A percentile compares a stretch with the other conserved stretches of the same genome.
Conservation (phyloP, 371 early-diverging fungal genomes). For the Syncephalis fuscata region DNA sequence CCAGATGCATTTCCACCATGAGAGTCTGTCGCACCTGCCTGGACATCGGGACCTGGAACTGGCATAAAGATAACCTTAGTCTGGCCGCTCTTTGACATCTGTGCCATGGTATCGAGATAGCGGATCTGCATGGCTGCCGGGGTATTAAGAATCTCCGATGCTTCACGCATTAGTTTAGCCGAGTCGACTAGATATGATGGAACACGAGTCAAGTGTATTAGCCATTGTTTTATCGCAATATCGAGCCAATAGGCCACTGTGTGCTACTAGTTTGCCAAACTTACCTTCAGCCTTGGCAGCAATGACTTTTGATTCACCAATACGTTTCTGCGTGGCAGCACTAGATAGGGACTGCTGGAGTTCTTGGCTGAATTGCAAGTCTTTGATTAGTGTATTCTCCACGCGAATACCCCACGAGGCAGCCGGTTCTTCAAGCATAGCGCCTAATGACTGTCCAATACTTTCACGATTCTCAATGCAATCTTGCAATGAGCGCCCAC, state of each 20-base stretch:
- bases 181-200: constrained; percentile 37
- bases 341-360: constrained; percentile 69
- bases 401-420: constrained; percentile 61
- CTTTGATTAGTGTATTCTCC: constrained; percentile 75
- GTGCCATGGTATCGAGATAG: constrained; percentile 69
- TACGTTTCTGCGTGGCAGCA: constrained; percentile 80
- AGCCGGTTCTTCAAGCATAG: constrained; percentile 41
- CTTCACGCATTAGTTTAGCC: constrained; percentile 86
- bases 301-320: constrained; percentile 83
- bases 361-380: constrained; percentile 54
- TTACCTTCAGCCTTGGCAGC: constrained; percentile 62
- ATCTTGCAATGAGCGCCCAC: constrained; percentile 43
- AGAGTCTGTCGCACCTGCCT: too few relatives aligned
- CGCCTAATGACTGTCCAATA: constrained; percentile 29
- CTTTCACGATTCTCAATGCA: constrained; percentile 76
- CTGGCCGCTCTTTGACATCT: constrained; percentile 42
- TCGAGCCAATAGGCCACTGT: background rate
- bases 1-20: too few relatives aligned
- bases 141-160: constrained; percentile 37
- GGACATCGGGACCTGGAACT: background rate
- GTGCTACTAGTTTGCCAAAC: too few relatives aligned
- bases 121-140: constrained; percentile 52
- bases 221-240: background rate
- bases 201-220: too few relatives aligned
- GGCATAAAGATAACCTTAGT: constrained; percentile 59